Evolutionary conservation across 1,284 basidiomycete species (phyloP).

Genomic region (Chiua sp.): DNA sequence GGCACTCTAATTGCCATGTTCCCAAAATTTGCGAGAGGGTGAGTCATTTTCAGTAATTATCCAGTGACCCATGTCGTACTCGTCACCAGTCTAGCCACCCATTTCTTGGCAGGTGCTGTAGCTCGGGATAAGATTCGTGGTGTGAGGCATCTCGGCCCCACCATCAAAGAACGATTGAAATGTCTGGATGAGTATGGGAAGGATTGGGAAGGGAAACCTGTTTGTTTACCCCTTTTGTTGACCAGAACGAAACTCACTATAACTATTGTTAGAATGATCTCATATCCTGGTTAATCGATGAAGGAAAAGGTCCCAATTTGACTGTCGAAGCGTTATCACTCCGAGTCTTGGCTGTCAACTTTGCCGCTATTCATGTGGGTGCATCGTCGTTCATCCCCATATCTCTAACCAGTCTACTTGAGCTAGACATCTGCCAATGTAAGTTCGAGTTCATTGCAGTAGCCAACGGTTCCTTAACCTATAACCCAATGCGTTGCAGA

Average conservation of each 20-base stretch:
- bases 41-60: slow-evolving; percentile 11
- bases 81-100: slow-evolving; percentile 1
- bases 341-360: slow-evolving; percentile 41
- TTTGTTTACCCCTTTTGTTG: slow-evolving; percentile 19
- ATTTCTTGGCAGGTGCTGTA: not conserved
- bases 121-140: slow-evolving; percentile 3
- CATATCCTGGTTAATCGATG: slow-evolving; percentile 4
- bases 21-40: slow-evolving; percentile 47
- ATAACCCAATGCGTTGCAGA: not conserved
- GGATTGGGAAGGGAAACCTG: slow-evolving; percentile 45
- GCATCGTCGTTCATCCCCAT: not conserved
- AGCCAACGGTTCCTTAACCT: not conserved
- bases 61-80: not conserved
- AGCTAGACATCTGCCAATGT: not conserved
- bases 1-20: slow-evolving; percentile 37
- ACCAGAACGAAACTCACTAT: not conserved
- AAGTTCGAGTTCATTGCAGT: not conserved
- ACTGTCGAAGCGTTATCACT: slow-evolving; percentile 34
- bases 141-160: slow-evolving; percentile 37
- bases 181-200: slow-evolving; percentile 39
- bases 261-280: slow-evolving; percentile 1
- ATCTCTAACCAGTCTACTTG: not conserved
- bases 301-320: not conserved
- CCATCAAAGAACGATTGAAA: slow-evolving; percentile 44
- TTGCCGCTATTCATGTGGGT: slow-evolving; percentile 36